These are phyloP conservation scores for Panus rudis DNA, from an alignment of 768 basidiomycete genomes.

Conservation along the genomic window DNA sequence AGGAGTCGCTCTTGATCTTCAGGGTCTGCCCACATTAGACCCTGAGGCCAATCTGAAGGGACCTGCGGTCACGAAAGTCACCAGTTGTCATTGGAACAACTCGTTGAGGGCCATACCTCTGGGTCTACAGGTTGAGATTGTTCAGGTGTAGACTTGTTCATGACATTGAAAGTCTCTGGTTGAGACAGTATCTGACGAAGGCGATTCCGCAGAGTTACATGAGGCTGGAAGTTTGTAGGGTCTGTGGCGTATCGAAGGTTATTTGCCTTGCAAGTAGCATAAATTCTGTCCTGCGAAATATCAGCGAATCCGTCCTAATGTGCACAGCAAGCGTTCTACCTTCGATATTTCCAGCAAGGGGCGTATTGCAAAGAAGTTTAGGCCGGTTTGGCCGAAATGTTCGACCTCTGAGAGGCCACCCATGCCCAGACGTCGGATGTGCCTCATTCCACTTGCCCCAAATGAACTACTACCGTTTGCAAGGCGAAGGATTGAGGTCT, in stretches of 20 bases:
- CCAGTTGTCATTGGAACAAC: too few relatives aligned
- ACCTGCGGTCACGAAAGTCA: too few relatives aligned
- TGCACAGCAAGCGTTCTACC: constrained; percentile 32
- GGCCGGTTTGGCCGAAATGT: constrained; percentile 33
- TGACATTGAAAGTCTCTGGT: too few relatives aligned
- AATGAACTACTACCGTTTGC: constrained; percentile 46
- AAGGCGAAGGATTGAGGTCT: constrained; percentile 70
- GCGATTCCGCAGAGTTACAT: constrained; percentile 64
- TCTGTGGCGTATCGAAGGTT: constrained; percentile 57
- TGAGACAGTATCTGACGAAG: constrained; percentile 53
- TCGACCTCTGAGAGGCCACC: constrained; percentile 37
- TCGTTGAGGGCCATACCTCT: too few relatives aligned
- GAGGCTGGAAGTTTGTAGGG: constrained; percentile 68
- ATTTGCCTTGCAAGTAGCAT: constrained; percentile 68
- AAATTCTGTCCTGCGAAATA: constrained; percentile 56
- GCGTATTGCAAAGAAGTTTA: constrained; percentile 64
- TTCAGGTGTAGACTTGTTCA: too few relatives aligned
- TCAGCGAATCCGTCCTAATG: background rate
- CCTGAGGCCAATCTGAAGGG: too few relatives aligned
- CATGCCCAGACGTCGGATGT: constrained; percentile 74
- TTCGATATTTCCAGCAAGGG: constrained; percentile 65
- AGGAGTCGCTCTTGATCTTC: too few relatives aligned
- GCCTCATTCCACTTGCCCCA: constrained; percentile 65
- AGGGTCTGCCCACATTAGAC: too few relatives aligned
- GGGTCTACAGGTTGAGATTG: too few relatives aligned